Base-by-base conservation (phyloP, 768 basidiomycete genomes). In the Stropharia rugosoannulata region DNA sequence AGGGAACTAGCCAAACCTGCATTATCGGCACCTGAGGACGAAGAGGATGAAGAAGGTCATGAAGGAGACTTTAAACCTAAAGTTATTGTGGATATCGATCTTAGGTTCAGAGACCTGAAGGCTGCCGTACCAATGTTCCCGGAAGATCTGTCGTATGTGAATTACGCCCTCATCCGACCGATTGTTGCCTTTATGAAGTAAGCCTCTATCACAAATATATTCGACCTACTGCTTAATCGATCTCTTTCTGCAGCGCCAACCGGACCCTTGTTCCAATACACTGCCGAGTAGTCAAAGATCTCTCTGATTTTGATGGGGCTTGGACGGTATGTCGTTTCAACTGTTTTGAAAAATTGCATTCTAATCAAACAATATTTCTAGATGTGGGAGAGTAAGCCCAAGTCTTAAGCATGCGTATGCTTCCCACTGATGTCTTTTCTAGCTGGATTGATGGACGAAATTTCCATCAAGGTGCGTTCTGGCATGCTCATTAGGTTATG, bases 131-230 rank as follows among this genome's bases (percentile, higher is more conserved):
- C 97, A 1, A 81, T 96, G 49, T 98, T 95, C 74, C 86, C 93
- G 32, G 80, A 79, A 43, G 92, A 97, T 66, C 68, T 99, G 55
- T 91, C 91, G 42, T 93, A 96, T 65, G 88, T 92, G 58, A 97
- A 96, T 64, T 91, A 87, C 65, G 97, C 97, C 18, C 75, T 98
- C 22, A 89, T 97, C 45, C 71, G 97, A 63, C 95, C 97, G 3
- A 98, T 99, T 59, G 97, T 98, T 13, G 96, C 94, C 1, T 99
- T 99, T 68, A 95, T 98, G 86, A 97, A 97, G 95, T 95, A 63
- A 57, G 87, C 77, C 10, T 57, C 19, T 7, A 40, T 27, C 41
- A 47, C 51, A 29, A 5, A 49, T 40, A 38, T 37, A 49, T 41
- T 16, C 16, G 27, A 27, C 8, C 32, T 13, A 18, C 9, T 32